These are phyloP conservation scores for Pythium chondricola DNA, from an alignment of 352 stramenopile species.

Conservation along the genomic window DNA sequence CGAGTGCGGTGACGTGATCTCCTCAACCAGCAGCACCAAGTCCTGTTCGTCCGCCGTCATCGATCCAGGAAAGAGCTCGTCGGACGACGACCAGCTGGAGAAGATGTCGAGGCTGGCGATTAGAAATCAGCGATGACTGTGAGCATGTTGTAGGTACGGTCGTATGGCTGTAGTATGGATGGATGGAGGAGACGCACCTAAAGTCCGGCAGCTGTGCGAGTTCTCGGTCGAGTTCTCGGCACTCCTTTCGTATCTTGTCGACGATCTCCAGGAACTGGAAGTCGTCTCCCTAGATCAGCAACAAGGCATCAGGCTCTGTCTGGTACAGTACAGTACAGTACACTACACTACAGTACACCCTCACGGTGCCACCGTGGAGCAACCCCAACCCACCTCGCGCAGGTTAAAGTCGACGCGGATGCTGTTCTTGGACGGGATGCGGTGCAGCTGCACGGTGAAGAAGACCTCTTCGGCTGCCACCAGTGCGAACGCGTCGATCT, in stretches of 20 bases:
- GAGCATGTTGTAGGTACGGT: conserved; percentile 19
- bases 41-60: conserved; percentile 39
- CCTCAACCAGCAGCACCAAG: conserved; percentile 48
- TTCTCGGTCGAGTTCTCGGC: conserved; percentile 52
- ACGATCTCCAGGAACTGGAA: conserved; percentile 61
- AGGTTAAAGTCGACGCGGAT: conserved; percentile 74
- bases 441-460: conserved; percentile 56
- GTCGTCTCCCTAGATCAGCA: conserved; percentile 64
- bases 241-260: conserved; percentile 57
- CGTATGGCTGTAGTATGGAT: not conserved
- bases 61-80: conserved; percentile 41
- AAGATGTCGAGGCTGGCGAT: conserved; percentile 60
- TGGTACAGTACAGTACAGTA: no score
- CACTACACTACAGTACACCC: no score
- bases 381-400: conserved; percentile 28
- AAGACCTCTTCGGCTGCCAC: conserved; percentile 60
- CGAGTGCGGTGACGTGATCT: conserved; percentile 41
- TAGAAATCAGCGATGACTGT: conserved; percentile 1
- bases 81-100: conserved; percentile 41
- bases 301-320: no score
- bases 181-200: conserved; percentile 28
- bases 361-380: conserved; percentile 8
- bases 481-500: conserved; percentile 65
- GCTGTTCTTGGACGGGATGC: conserved; percentile 34
- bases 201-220: conserved; percentile 53